Conservation (phyloP, 2,329 filamentous ascomycete genomes). For the Claviceps arundinis region DNA sequence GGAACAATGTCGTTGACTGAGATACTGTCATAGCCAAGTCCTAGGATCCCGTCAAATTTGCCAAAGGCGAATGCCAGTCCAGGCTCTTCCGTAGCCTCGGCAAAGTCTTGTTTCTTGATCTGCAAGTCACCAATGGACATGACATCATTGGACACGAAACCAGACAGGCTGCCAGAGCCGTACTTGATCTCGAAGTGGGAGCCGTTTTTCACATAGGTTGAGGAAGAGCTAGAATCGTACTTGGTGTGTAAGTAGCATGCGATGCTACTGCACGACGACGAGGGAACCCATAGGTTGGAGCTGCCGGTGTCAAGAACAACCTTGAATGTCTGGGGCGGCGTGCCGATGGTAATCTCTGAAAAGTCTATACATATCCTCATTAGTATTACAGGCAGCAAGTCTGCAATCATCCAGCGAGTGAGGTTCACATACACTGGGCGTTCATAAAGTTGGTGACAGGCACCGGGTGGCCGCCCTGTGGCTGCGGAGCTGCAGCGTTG, state of each 20-base stretch:
- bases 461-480: constrained; percentile 60
- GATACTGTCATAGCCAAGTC: constrained; percentile 87
- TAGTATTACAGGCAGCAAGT: background rate
- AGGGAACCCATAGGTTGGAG: constrained; percentile 98
- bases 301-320: constrained; percentile 96
- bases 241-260: constrained; percentile 96
- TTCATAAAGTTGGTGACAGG: constrained; percentile 97
- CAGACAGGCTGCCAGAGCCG: constrained; percentile 85
- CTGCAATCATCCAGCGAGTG: background rate
- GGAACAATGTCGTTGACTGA: constrained; percentile 93
- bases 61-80: constrained; percentile 96
- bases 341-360: constrained; percentile 88
- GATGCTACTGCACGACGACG: constrained; percentile 78
- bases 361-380: constrained; percentile 50
- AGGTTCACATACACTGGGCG: constrained; percentile 68
- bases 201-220: constrained; percentile 88
- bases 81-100: constrained; percentile 89
- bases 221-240: constrained; percentile 85
- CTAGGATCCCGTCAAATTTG: constrained; percentile 91
- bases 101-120: constrained; percentile 85
- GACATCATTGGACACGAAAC: constrained; percentile 83
- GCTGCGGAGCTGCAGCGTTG: constrained; percentile 55
- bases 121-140: constrained; percentile 79
- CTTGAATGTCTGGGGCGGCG: constrained; percentile 90
- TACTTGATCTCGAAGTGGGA: constrained; percentile 86